These are phyloP conservation scores for Carallia pectinifolia DNA, from an alignment of 345 rosid genomes.

Conservation along the genomic window DNA sequence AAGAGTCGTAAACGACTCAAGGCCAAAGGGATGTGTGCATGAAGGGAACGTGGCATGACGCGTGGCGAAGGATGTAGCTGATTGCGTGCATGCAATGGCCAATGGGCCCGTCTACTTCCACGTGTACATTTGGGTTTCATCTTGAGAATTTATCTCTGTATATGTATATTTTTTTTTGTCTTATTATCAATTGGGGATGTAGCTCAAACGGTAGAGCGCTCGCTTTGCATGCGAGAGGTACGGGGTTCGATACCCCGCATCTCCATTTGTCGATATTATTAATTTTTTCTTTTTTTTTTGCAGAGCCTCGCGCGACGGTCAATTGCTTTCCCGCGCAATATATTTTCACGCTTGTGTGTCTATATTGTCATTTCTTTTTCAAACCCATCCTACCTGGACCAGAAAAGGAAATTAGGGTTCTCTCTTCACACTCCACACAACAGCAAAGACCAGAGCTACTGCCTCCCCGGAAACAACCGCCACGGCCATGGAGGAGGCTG, in stretches of 20 bases:
- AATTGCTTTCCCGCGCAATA: slow-evolving; percentile 34
- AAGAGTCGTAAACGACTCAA: neutral
- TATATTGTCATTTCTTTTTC: neutral
- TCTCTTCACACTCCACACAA: too few relatives aligned
- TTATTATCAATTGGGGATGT: slow-evolving; percentile 28
- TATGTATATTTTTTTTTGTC: too few relatives aligned
- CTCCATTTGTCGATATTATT: slow-evolving; percentile 3
- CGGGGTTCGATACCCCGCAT: slow-evolving; percentile 44
- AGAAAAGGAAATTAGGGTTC: slow-evolving; percentile 26
- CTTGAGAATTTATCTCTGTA: too few relatives aligned
- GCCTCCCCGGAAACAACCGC: too few relatives aligned
- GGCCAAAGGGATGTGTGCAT: slow-evolving; percentile 20
- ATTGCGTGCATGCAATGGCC: neutral
- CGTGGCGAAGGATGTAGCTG: neutral
- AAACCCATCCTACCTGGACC: neutral
- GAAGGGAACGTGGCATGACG: slow-evolving; percentile 39
- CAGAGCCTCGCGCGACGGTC: too few relatives aligned
- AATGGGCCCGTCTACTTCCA: neutral
- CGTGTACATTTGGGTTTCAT: neutral
- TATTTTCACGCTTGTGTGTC: neutral
- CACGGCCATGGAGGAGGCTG: slow-evolving; percentile 28
- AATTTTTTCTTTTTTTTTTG: too few relatives aligned
- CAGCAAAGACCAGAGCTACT: too few relatives aligned
- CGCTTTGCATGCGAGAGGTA: slow-evolving; percentile 48
- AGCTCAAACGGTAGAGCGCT: slow-evolving; percentile 51